These are phyloP conservation scores for Oryza meyeriana DNA, from an alignment of 176 grass and related monocot species.

Conservation along the genomic window DNA sequence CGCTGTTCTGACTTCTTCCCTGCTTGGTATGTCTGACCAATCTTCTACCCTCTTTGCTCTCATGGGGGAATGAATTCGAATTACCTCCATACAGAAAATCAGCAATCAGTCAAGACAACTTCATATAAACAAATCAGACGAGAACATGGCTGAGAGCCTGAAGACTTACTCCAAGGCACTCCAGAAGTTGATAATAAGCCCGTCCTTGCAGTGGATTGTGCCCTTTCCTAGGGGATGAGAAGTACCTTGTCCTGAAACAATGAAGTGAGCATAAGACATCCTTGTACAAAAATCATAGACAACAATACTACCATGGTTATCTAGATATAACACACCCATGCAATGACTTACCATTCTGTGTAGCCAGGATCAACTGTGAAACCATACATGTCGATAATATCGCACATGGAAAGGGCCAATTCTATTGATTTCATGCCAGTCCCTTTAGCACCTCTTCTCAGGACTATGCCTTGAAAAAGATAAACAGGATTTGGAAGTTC, in stretches of 20 bases:
- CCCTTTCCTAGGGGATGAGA: constrained; percentile 77
- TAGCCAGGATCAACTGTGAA: constrained; percentile 97
- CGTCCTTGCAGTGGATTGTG: constrained; percentile 97
- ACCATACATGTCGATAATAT: constrained; percentile 83
- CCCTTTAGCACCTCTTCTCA: constrained; percentile 96
- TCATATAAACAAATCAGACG: neutral
- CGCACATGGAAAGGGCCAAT: constrained; percentile 96
- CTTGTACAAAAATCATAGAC: neutral
- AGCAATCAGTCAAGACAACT: neutral
- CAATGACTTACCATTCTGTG: constrained; percentile 79
- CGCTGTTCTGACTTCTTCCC: constrained; percentile 61
- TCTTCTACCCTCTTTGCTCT: constrained; percentile 77
- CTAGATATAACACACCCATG: constrained; percentile 6
- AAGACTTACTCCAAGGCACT: constrained; percentile 86
- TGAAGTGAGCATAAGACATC: constrained; percentile 29
- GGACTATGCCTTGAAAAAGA: constrained; percentile 96
- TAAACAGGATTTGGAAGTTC: constrained; percentile 97
- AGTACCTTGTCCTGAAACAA: constrained; percentile 84
- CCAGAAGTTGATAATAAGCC: constrained; percentile 97
- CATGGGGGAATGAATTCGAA: constrained; percentile 93
- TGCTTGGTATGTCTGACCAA: constrained; percentile 85
- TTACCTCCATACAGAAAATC: constrained; percentile 50
- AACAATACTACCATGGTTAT: neutral
- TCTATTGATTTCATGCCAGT: constrained; percentile 99
- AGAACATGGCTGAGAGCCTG: neutral